Percentiles rank a stretch among this genome's conserved stretches.
These are phyloP conservation scores for Mycena sanguinolenta DNA, from an alignment of 768 basidiomycete species.

Conservation along the genomic window DNA sequence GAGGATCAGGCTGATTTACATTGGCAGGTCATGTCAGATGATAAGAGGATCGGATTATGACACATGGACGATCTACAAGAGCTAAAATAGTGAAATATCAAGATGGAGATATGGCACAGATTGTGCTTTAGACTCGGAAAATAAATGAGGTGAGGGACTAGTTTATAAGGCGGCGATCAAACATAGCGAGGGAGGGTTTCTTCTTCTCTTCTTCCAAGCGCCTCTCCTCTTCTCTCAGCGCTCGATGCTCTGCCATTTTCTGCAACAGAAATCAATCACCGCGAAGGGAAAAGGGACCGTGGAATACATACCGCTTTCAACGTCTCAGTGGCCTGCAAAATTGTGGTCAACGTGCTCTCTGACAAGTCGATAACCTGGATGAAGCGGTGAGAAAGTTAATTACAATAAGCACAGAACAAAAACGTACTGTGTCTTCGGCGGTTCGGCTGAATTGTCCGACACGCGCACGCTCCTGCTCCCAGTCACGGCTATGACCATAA, in stretches of 20 bases:
- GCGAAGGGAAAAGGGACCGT: neutral
- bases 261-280: neutral
- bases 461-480: slow-evolving; percentile 48
- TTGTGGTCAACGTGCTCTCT: slow-evolving; percentile 30
- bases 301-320: slow-evolving; percentile 29
- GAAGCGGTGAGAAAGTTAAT: neutral
- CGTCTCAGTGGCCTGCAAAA: slow-evolving; percentile 36
- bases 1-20: no score
- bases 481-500: slow-evolving; percentile 10
- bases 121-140: neutral
- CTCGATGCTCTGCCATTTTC: slow-evolving; percentile 39
- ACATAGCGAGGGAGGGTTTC: slow-evolving; percentile 26
- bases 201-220: slow-evolving; percentile 30
- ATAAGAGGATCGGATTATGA: no score
- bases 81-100: no score
- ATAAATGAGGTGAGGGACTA: neutral
- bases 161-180: slow-evolving; percentile 4
- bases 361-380: slow-evolving; percentile 33
- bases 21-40: no score
- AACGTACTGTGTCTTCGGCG: slow-evolving; percentile 30
- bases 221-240: slow-evolving; percentile 26
- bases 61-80: no score
- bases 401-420: neutral
- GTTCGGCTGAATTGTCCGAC: slow-evolving; percentile 25
- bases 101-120: neutral